Percentiles rank a stretch among this genome's conserved stretches.
Conservation (phyloP, 257 asterid species). For the Capsicum pubescens region DNA sequence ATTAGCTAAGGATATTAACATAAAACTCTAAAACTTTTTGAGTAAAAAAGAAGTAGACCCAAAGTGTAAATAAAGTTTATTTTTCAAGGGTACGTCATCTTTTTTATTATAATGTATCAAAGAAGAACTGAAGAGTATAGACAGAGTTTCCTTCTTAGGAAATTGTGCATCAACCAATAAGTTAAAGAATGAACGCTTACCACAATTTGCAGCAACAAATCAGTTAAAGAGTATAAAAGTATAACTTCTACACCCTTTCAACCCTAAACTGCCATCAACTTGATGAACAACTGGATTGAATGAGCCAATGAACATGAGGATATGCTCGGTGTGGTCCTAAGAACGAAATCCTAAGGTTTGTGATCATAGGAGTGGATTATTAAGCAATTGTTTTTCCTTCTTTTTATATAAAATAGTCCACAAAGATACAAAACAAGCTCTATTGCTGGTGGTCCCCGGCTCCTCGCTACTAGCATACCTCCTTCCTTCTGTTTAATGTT, state of each 20-base stretch:
- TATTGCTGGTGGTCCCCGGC: not conserved
- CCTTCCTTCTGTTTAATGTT: not conserved
- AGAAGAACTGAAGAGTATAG: not conserved
- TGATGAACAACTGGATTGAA: not conserved
- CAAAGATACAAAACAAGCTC: slow-evolving; percentile 2
- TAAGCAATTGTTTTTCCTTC: not conserved
- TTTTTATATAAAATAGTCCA: not conserved
- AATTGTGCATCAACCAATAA: not conserved
- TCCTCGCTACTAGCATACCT: not conserved
- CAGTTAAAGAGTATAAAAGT: not conserved
- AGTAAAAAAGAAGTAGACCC: not conserved
- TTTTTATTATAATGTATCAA: not conserved
- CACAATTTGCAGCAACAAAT: not conserved
- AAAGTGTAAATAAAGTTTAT: not conserved
- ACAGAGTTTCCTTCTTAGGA: not conserved
- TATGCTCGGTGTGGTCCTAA: not conserved
- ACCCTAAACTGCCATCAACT: not conserved
- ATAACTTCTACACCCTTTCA: not conserved
- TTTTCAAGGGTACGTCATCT: not conserved
- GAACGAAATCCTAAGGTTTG: not conserved
- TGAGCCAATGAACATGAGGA: not conserved
- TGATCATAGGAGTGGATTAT: not conserved
- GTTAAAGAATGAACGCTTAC: not conserved
- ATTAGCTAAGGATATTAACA: not conserved
- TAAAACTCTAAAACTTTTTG: not conserved